These are phyloP conservation scores for Dentipellis fragilis DNA, from an alignment of 768 basidiomycete genomes.

Conservation along the genomic window DNA sequence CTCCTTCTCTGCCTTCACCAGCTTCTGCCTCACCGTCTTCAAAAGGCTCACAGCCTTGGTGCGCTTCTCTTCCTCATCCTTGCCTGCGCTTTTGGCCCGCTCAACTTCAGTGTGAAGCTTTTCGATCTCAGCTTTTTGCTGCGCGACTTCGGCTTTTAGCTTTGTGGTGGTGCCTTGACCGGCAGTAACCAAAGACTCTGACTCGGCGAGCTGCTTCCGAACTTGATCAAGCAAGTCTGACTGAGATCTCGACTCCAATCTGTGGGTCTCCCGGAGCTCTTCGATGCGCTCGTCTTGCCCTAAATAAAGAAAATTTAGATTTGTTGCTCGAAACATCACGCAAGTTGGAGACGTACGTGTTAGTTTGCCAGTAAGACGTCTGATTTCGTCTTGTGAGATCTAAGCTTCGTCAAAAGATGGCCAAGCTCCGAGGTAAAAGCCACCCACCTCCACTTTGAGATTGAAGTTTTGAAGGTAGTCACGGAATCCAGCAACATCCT, in stretches of 20 bases:
- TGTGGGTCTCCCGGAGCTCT: constrained; percentile 79
- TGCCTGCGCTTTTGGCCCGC: constrained; percentile 49
- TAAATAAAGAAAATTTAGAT: constrained; percentile 21
- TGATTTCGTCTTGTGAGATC: constrained; percentile 72
- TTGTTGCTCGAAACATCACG: not conserved
- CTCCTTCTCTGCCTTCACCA: constrained; percentile 95
- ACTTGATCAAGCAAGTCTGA: constrained; percentile 65
- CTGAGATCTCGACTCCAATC: constrained; percentile 70
- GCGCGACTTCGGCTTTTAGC: constrained; percentile 38
- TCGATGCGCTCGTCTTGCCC: constrained; percentile 80
- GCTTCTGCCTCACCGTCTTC: constrained; percentile 91
- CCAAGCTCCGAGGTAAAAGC: not conserved
- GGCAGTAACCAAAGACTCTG: constrained; percentile 58
- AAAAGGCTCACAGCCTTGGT: constrained; percentile 86
- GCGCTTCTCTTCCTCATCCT: constrained; percentile 97
- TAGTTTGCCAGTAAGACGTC: constrained; percentile 61
- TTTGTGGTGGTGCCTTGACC: constrained; percentile 38
- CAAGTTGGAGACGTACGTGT: constrained; percentile 39
- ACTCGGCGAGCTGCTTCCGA: constrained; percentile 55
- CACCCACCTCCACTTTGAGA: constrained; percentile 61
- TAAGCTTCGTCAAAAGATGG: constrained; percentile 18
- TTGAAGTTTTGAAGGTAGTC: constrained; percentile 62
- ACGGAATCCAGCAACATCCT: constrained; percentile 56
- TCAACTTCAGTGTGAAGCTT: constrained; percentile 56
- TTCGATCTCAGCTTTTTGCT: constrained; percentile 44